Evolutionary conservation across 148 eudicot genomes (phyloP).

Genomic region (Cornus florida): DNA sequence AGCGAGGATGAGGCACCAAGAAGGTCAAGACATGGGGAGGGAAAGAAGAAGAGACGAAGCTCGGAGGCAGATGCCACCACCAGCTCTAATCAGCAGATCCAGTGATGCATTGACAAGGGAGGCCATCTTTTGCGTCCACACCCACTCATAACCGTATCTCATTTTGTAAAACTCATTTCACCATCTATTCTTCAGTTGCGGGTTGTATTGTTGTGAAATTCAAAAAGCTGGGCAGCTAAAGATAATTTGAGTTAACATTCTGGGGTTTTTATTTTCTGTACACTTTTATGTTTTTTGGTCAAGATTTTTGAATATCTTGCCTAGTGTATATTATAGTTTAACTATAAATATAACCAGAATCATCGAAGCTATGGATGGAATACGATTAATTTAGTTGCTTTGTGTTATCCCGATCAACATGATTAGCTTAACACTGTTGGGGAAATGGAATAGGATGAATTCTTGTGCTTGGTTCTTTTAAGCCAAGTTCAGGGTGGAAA

Average conservation of each 20-base stretch:
- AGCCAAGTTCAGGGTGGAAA: too few relatives aligned
- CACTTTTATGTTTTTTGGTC: background rate
- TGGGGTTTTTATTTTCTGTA: background rate
- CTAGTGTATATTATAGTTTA: background rate
- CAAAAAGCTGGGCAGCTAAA: background rate
- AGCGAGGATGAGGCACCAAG: conserved; percentile 98
- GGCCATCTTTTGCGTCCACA: background rate
- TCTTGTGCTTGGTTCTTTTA: too few relatives aligned
- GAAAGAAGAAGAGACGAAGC: conserved; percentile 79
- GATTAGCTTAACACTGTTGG: too few relatives aligned
- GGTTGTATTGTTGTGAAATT: background rate
- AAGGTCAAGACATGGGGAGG: conserved; percentile 90
- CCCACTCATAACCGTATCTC: background rate
- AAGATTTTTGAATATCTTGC: background rate
- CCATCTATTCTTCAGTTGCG: background rate
- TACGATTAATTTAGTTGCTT: background rate
- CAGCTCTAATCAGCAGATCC: conserved; percentile 24
- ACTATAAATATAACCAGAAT: background rate
- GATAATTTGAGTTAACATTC: background rate
- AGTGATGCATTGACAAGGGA: background rate
- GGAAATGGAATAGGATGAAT: too few relatives aligned
- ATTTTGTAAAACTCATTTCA: background rate
- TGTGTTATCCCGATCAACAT: background rate
- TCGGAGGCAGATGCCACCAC: conserved; percentile 40
- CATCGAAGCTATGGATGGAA: background rate